Conservation (phyloP, 2,329 filamentous ascomycete species). For the Acrodontium crateriforme region DNA sequence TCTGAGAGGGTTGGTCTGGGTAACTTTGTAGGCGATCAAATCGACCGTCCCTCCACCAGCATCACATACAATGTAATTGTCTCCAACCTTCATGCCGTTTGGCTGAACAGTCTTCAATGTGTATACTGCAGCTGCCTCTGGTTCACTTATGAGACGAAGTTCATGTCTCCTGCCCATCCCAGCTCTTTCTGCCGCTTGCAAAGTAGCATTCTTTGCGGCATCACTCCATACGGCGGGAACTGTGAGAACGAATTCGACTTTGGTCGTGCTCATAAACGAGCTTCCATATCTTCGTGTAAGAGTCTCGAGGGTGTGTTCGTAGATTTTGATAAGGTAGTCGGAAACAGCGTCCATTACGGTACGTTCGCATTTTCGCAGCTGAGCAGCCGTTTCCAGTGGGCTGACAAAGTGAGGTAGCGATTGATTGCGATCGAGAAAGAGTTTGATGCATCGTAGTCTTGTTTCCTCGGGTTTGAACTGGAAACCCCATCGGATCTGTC, state of each 20-base stretch:
- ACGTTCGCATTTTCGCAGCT: conserved; percentile 60
- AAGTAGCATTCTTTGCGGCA: conserved; percentile 68
- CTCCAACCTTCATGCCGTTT: conserved; percentile 55
- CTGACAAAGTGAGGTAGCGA: conserved; percentile 71
- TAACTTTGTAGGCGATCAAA: conserved; percentile 71
- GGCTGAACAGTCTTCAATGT: conserved; percentile 68
- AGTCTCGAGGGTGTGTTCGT: conserved; percentile 66
- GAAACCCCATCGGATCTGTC: conserved; percentile 58
- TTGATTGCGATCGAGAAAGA: conserved; percentile 68
- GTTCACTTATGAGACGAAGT: conserved; percentile 69
- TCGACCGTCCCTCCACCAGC: conserved; percentile 50
- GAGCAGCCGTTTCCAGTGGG: conserved; percentile 60
- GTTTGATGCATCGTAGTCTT: conserved; percentile 67
- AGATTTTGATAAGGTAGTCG: conserved; percentile 65
- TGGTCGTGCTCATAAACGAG: conserved; percentile 62
- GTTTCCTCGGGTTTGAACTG: conserved; percentile 68
- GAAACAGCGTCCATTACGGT: conserved; percentile 67
- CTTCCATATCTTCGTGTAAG: conserved; percentile 61
- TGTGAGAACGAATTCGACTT: conserved; percentile 66
- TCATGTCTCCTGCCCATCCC: conserved; percentile 60
- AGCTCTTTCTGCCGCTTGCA: conserved; percentile 62
- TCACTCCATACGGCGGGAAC: conserved; percentile 78
- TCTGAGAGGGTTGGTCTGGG: conserved; percentile 54
- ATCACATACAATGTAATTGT: conserved; percentile 46
- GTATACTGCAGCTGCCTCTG: conserved; percentile 67